Evolutionary conservation across 2,329 filamentous ascomycete species (phyloP).

Genomic region (Teratosphaeria viscida): DNA sequence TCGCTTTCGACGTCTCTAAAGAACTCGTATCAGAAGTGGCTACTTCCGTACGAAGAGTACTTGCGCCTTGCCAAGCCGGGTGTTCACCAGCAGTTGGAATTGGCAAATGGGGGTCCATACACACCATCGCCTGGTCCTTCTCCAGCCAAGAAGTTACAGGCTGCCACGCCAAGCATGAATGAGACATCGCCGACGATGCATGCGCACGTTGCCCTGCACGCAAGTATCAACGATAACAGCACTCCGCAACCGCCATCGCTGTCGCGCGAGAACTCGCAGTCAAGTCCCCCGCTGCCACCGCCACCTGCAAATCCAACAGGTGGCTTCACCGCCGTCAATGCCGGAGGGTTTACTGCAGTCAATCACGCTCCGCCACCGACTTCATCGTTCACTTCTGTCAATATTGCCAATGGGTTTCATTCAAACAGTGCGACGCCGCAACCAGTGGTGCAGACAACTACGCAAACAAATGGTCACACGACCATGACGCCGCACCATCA

Average conservation of each 20-base stretch:
- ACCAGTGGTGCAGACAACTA: constrained; percentile 46
- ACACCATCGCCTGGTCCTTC: constrained; percentile 67
- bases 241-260: constrained; percentile 9
- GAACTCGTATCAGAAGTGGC: constrained; percentile 95
- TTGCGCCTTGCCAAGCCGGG: constrained; percentile 81
- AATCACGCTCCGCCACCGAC: constrained; percentile 44
- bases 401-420: constrained; percentile 37
- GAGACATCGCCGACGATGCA: constrained; percentile 46
- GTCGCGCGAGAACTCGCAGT: constrained; percentile 7
- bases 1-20: constrained; percentile 95
- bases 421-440: constrained; percentile 16
- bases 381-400: constrained; percentile 47
- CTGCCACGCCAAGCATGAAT: constrained; percentile 40
- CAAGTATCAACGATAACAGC: constrained; percentile 36
- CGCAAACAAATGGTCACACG: constrained; percentile 8
- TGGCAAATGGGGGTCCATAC: constrained; percentile 78
- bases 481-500: constrained; percentile 16
- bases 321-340: constrained; percentile 65
- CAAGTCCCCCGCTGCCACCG: constrained; percentile 30
- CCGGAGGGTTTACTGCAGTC: constrained; percentile 47
- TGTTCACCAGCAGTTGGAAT: constrained; percentile 90
- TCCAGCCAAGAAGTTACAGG: constrained; percentile 52
- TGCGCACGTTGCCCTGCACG: constrained; percentile 47
- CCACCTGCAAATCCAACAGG: constrained; percentile 31
- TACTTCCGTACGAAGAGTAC: constrained; percentile 94